A percentile compares a stretch with the other conserved stretches of the same genome.
Evolutionary conservation across 345 rosid genomes (phyloP).

Genomic region (Noccaea caerulescens): DNA sequence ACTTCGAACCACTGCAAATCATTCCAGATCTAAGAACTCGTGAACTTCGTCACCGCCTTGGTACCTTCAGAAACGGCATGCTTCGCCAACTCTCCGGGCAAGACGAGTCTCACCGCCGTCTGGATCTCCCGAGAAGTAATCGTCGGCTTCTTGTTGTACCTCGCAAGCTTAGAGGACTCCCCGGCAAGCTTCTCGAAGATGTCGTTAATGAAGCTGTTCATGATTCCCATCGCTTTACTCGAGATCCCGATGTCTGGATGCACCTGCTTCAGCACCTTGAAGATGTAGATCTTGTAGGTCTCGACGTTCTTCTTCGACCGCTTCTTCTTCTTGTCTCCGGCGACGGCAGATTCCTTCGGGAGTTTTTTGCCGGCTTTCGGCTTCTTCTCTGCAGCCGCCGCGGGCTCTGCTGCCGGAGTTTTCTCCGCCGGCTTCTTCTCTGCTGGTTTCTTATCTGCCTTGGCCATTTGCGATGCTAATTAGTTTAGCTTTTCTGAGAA

Average conservation of each 20-base stretch:
- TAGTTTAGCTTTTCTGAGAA: background rate
- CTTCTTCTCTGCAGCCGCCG: slow-evolving; percentile 54
- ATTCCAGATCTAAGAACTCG: slow-evolving; percentile 32
- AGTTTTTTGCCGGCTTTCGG: slow-evolving; percentile 63
- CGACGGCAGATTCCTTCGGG: slow-evolving; percentile 45
- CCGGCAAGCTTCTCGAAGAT: slow-evolving; percentile 64
- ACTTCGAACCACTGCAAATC: background rate
- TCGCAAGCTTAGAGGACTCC: slow-evolving; percentile 57
- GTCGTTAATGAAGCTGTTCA: slow-evolving; percentile 48
- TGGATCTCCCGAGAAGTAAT: slow-evolving; percentile 61
- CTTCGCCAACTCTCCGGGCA: slow-evolving; percentile 45
- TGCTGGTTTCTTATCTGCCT: slow-evolving; percentile 45
- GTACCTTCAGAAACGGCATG: slow-evolving; percentile 47
- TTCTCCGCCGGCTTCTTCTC: slow-evolving; percentile 46
- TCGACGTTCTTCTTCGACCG: slow-evolving; percentile 52
- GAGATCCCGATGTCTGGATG: slow-evolving; percentile 57
- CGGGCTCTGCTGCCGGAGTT: slow-evolving; percentile 25
- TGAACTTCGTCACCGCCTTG: slow-evolving; percentile 43
- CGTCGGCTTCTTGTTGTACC: slow-evolving; percentile 71
- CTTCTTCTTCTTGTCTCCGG: slow-evolving; percentile 64
- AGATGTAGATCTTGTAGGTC: slow-evolving; percentile 71
- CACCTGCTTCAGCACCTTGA: slow-evolving; percentile 65
- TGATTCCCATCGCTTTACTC: slow-evolving; percentile 47
- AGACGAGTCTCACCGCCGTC: slow-evolving; percentile 41
- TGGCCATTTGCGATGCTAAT: slow-evolving; percentile 13